Evolutionary conservation across 2,329 filamentous ascomycete species (phyloP).

Genomic region (Alternaria burnsii): DNA sequence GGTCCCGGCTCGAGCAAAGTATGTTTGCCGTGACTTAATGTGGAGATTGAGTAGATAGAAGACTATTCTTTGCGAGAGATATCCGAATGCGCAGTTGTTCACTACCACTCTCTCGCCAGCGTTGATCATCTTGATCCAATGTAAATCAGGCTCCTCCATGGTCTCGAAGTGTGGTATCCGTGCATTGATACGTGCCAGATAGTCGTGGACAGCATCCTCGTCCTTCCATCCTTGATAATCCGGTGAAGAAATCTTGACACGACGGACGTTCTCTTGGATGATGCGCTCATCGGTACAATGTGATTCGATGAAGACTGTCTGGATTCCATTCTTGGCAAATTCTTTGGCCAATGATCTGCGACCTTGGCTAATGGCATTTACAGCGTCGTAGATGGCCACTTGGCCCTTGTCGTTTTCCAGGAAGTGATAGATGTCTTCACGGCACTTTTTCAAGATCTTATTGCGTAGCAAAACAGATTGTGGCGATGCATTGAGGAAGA

Average conservation of each 20-base stretch:
- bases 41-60: conserved; percentile 98
- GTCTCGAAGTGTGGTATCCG: conserved; percentile 97
- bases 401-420: conserved; percentile 97
- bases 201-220: conserved; percentile 90
- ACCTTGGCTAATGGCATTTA: conserved; percentile 87
- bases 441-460: conserved; percentile 96
- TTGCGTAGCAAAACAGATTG: conserved; percentile 92
- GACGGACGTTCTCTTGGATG: conserved; percentile 94
- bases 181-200: conserved; percentile 86
- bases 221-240: conserved; percentile 95
- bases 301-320: conserved; percentile 97
- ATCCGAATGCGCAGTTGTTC: conserved; percentile 97
- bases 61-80: conserved; percentile 94
- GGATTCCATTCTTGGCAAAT: conserved; percentile 94
- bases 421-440: conserved; percentile 96
- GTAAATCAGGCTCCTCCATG: conserved; percentile 92
- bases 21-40: conserved; percentile 93
- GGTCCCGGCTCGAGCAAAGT: conserved; percentile 87
- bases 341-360: conserved; percentile 89
- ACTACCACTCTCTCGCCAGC: conserved; percentile 91
- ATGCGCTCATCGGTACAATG: conserved; percentile 93
- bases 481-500: conserved; percentile 93
- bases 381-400: conserved; percentile 97
- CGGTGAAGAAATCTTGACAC: conserved; percentile 96
- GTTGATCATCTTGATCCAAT: conserved; percentile 99